phyloP scores from a whole-genome alignment of 2,329 filamentous ascomycete species.

The Boeremia lycopersici region DNA sequence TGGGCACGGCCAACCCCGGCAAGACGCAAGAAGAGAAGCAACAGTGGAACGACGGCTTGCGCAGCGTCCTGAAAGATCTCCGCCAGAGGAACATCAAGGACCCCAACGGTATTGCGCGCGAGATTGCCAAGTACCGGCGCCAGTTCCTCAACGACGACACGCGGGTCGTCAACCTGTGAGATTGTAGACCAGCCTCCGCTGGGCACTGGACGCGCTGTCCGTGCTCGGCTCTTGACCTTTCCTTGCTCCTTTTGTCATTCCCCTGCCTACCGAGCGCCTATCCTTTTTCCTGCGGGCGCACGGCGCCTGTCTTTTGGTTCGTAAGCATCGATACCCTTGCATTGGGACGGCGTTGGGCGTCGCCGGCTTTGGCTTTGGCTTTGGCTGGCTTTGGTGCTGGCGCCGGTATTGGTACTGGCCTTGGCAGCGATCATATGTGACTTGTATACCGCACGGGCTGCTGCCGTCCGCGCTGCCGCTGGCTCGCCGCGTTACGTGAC shows the following conservation, averaged over 20 bases:
- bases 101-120: conserved; percentile 46
- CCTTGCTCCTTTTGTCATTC: conserved; percentile 2
- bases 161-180: conserved; percentile 46
- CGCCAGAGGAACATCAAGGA: conserved; percentile 46
- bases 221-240: conserved; percentile 8
- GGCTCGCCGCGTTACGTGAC: background rate
- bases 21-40: conserved; percentile 66
- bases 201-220: background rate
- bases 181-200: conserved; percentile 4
- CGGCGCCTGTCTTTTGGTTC: conserved; percentile 23
- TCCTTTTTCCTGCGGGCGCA: conserved; percentile 15
- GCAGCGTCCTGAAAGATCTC: conserved; percentile 45
- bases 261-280: background rate
- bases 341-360: conserved; percentile 26
- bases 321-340: conserved; percentile 36
- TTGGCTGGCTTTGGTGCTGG: no score
- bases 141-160: conserved; percentile 50
- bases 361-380: background rate
- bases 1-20: conserved; percentile 68
- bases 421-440: conserved; percentile 9
- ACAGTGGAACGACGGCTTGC: conserved; percentile 51
- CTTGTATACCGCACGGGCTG: conserved; percentile 7
- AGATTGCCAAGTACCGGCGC: conserved; percentile 49
- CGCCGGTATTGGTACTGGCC: background rate
- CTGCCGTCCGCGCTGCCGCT: background rate